Evolutionary conservation across 2,329 filamentous ascomycete species (phyloP).

Genomic region (Fusarium falciforme): DNA sequence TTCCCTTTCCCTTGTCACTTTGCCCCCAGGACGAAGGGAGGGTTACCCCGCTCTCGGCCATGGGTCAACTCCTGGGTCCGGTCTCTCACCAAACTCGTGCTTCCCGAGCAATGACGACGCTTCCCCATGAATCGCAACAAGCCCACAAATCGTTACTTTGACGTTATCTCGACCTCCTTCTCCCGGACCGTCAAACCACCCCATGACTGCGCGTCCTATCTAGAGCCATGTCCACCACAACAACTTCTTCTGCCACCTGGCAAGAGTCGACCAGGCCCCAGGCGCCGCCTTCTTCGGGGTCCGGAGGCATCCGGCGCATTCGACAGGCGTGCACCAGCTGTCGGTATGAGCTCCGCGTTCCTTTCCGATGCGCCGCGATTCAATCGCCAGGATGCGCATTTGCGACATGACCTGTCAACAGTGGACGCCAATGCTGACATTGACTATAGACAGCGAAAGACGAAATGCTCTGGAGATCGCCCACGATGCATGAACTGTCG

Average conservation of each 20-base stretch:
- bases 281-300: not conserved
- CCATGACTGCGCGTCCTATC: not conserved
- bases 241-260: not conserved
- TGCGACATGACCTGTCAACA: not conserved
- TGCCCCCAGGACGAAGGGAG: not conserved
- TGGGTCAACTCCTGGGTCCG: not conserved
- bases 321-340: constrained; percentile 24
- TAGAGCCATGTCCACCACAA: constrained; percentile 1
- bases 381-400: not conserved
- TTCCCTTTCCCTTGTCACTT: not conserved
- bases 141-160: not conserved
- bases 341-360: constrained; percentile 1
- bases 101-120: not conserved
- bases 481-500: constrained; percentile 22
- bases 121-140: not conserved
- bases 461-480: constrained; percentile 24
- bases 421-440: not conserved
- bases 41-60: not conserved
- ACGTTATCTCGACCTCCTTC: not conserved
- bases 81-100: not conserved
- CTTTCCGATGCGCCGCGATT: not conserved
- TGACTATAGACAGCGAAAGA: constrained; percentile 19
- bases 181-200: not conserved
- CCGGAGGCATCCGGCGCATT: constrained; percentile 22
- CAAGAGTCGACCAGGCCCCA: not conserved